Evolutionary conservation across 768 basidiomycete species (phyloP).

Genomic region (Tricholoma furcatifolium): DNA sequence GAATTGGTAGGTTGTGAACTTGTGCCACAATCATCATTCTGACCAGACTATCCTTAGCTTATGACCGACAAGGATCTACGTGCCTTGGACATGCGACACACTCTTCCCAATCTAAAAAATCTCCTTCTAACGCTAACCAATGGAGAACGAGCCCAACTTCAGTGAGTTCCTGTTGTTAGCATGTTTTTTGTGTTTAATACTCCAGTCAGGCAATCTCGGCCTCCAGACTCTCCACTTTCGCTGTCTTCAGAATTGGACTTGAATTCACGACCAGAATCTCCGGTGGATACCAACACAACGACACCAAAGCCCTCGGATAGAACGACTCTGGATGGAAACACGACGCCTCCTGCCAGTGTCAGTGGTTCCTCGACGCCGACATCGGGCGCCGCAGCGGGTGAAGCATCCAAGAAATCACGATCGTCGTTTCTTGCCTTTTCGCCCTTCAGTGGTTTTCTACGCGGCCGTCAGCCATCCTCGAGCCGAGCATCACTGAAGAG

Average conservation of each 20-base stretch:
- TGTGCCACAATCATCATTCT: slow-evolving; percentile 6
- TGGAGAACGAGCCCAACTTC: slow-evolving; percentile 50
- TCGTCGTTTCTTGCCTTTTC: slow-evolving; percentile 58
- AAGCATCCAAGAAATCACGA: slow-evolving; percentile 38
- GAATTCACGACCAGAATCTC: slow-evolving; percentile 21
- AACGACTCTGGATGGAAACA: slow-evolving; percentile 29
- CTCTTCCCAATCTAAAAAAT: slow-evolving; percentile 95
- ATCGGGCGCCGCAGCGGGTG: slow-evolving; percentile 27
- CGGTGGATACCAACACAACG: slow-evolving; percentile 21
- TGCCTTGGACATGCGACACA: slow-evolving; percentile 92
- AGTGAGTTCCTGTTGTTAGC: slow-evolving; percentile 36
- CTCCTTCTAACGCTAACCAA: slow-evolving; percentile 82
- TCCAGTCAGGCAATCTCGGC: slow-evolving; percentile 19
- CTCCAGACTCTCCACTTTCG: slow-evolving; percentile 25
- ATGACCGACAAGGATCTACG: slow-evolving; percentile 90
- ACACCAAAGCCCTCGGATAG: slow-evolving; percentile 37
- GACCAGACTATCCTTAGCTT: slow-evolving; percentile 47
- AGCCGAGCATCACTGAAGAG: slow-evolving; percentile 23
- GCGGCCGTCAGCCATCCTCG: slow-evolving; percentile 58
- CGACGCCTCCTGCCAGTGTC: slow-evolving; percentile 33
- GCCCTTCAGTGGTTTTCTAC: slow-evolving; percentile 63
- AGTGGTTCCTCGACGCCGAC: slow-evolving; percentile 65
- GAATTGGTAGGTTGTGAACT: slow-evolving; percentile 65
- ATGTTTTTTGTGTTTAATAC: slow-evolving; percentile 18
- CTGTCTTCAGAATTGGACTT: slow-evolving; percentile 22